These are phyloP conservation scores for Phycomyces blakesleeanus DNA, from an alignment of 192 early-diverging fungal species.

Conservation along the genomic window DNA sequence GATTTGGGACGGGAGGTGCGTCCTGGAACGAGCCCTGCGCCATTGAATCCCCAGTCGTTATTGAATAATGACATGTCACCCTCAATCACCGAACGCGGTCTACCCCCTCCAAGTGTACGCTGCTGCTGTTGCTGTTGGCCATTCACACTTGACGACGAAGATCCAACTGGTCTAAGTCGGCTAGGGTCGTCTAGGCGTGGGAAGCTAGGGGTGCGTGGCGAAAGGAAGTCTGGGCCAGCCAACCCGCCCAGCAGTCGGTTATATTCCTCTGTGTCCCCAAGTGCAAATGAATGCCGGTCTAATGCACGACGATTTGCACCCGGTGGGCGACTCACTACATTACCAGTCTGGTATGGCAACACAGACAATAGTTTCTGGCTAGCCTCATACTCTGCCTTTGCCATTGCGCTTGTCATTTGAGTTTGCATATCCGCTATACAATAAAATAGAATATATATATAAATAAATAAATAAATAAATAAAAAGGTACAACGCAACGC, in stretches of 20 bases:
- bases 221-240: slow-evolving; percentile 4
- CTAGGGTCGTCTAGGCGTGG: neutral
- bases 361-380: slow-evolving; percentile 32
- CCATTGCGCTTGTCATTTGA: slow-evolving; percentile 50
- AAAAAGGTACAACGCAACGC: too few relatives aligned
- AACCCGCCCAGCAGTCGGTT: slow-evolving; percentile 5
- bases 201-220: neutral
- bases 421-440: slow-evolving; percentile 40
- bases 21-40: neutral
- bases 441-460: too few relatives aligned
- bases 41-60: slow-evolving; percentile 18
- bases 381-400: slow-evolving; percentile 54
- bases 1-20: slow-evolving; percentile 31
- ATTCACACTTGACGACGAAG: too few relatives aligned
- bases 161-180: too few relatives aligned
- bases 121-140: neutral
- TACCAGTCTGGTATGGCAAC: slow-evolving; percentile 35
- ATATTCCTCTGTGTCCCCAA: slow-evolving; percentile 32
- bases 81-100: slow-evolving; percentile 32
- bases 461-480: too few relatives aligned
- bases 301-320: slow-evolving; percentile 20
- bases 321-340: slow-evolving; percentile 24
- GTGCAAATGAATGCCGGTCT: slow-evolving; percentile 37
- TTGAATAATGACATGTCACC: slow-evolving; percentile 21
- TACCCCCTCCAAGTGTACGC: neutral